A percentile compares a stretch with the other conserved stretches of the same genome.
phyloP scores from a whole-genome alignment of 2,329 filamentous ascomycete genomes.

The Talaromyces sp. region DNA sequence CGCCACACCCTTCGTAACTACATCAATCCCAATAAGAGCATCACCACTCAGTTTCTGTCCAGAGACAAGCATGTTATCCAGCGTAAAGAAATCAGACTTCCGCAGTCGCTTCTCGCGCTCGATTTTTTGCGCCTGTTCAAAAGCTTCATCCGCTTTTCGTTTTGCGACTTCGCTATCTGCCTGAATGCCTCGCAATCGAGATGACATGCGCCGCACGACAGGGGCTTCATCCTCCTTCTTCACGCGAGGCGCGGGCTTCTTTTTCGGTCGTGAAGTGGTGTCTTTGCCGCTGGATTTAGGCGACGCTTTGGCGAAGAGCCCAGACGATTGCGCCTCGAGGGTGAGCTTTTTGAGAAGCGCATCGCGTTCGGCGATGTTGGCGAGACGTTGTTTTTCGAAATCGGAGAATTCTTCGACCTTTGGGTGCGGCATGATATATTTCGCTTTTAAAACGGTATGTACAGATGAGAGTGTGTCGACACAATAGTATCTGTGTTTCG shows the following conservation, averaged over 20 bases:
- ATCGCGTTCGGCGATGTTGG: conserved; percentile 84
- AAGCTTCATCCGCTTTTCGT: conserved; percentile 64
- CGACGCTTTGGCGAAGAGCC: conserved; percentile 56
- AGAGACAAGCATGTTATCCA: conserved; percentile 74
- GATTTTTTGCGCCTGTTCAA: conserved; percentile 54
- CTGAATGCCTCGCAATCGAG: conserved; percentile 58
- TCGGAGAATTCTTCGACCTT: conserved; percentile 63
- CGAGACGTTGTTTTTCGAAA: conserved; percentile 78
- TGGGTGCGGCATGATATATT: conserved; percentile 21
- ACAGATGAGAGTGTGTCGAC: not conserved
- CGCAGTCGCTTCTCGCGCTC: conserved; percentile 61
- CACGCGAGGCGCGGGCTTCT: conserved; percentile 21
- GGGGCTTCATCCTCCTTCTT: conserved; percentile 53
- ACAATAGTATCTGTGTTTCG: not conserved
- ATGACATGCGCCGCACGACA: conserved; percentile 57
- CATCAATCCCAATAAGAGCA: conserved; percentile 59
- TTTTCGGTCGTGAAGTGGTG: conserved; percentile 28
- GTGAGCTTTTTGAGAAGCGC: conserved; percentile 75
- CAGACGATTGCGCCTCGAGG: conserved; percentile 62
- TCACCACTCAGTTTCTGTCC: conserved; percentile 68
- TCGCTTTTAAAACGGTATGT: not conserved
- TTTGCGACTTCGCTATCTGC: conserved; percentile 66
- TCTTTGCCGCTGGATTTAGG: conserved; percentile 25
- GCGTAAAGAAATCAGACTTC: conserved; percentile 63
- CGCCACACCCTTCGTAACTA: conserved; percentile 62